phyloP scores from a whole-genome alignment of 2,329 filamentous ascomycete species.

The Ophiocordyceps camponoti-rufipedis region DNA sequence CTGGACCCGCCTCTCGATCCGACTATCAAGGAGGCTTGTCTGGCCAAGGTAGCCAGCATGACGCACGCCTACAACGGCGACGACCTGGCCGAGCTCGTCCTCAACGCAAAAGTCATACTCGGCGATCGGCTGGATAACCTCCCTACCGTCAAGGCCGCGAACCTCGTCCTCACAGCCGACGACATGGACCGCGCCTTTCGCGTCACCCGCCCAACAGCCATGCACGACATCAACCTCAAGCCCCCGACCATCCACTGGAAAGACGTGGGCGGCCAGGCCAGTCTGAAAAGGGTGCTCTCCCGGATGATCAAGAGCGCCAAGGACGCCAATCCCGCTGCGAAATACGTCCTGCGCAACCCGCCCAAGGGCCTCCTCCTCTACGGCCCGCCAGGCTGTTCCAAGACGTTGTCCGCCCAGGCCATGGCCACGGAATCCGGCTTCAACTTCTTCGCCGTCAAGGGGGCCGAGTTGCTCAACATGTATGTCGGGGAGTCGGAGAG shows the following conservation, averaged over 20 bases:
- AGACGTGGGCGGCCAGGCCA: constrained; percentile 72
- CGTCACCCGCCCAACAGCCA: constrained; percentile 60
- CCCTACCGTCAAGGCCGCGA: not conserved
- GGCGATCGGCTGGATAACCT: constrained; percentile 8
- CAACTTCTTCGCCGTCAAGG: constrained; percentile 91
- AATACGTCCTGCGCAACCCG: constrained; percentile 28
- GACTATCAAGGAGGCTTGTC: constrained; percentile 28
- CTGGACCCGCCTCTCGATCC: constrained; percentile 29
- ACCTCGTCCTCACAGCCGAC: constrained; percentile 16
- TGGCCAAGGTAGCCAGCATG: constrained; percentile 46
- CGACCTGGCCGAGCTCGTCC: constrained; percentile 51
- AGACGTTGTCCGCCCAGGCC: constrained; percentile 81
- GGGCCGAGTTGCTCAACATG: constrained; percentile 85
- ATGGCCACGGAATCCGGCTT: constrained; percentile 78
- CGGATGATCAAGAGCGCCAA: constrained; percentile 26
- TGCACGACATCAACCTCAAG: constrained; percentile 78
- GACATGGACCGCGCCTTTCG: constrained; percentile 50
- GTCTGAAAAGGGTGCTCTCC: constrained; percentile 46
- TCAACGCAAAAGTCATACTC: constrained; percentile 11
- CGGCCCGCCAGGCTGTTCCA: constrained; percentile 85
- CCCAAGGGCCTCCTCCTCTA: constrained; percentile 78
- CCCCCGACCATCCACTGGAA: constrained; percentile 73
- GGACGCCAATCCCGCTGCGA: constrained; percentile 14
- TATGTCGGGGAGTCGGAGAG: constrained; percentile 92
- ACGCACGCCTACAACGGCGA: constrained; percentile 78